These are phyloP conservation scores for Linum trigynum DNA, from an alignment of 345 rosid genomes.

Conservation along the genomic window DNA sequence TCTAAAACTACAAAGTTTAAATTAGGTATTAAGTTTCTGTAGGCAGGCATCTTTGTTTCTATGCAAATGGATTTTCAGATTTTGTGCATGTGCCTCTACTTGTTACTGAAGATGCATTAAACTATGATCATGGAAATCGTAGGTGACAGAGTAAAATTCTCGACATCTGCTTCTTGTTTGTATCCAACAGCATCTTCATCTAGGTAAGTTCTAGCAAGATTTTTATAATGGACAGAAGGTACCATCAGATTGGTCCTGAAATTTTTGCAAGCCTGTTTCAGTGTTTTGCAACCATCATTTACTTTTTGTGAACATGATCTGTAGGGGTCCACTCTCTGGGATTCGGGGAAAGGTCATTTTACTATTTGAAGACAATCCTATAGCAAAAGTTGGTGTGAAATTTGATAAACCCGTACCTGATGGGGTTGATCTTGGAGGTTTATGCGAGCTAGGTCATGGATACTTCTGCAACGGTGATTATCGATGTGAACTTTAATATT, in stretches of 20 bases:
- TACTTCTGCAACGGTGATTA: constrained; percentile 77
- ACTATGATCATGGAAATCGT: constrained; percentile 14
- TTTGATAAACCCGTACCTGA: constrained; percentile 70
- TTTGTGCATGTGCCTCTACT: constrained; percentile 6
- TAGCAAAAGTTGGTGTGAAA: constrained; percentile 75
- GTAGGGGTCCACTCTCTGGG: constrained; percentile 63
- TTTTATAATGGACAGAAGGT: too few species aligned
- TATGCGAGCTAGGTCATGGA: constrained; percentile 61
- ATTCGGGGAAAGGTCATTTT: constrained; percentile 58
- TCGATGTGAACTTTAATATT: constrained; percentile 3
- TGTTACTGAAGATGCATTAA: neutral
- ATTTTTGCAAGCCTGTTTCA: too few species aligned
- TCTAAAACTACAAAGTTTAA: constrained; percentile 45
- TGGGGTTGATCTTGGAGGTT: constrained; percentile 80
- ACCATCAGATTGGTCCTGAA: too few species aligned
- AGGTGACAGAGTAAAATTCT: constrained; percentile 76
- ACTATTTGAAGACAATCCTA: constrained; percentile 58
- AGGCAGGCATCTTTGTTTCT: neutral
- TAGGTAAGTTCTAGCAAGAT: constrained; percentile 32
- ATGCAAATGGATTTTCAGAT: neutral
- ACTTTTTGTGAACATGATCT: constrained; percentile 1
- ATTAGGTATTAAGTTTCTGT: constrained; percentile 38
- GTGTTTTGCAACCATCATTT: neutral
- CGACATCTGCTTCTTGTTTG: constrained; percentile 33
- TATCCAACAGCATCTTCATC: constrained; percentile 38